Evolutionary conservation across 2,329 filamentous ascomycete species (phyloP), one percentile per base, ranked within the genome.

Genomic region (Exophiala aquamarina): DNA sequence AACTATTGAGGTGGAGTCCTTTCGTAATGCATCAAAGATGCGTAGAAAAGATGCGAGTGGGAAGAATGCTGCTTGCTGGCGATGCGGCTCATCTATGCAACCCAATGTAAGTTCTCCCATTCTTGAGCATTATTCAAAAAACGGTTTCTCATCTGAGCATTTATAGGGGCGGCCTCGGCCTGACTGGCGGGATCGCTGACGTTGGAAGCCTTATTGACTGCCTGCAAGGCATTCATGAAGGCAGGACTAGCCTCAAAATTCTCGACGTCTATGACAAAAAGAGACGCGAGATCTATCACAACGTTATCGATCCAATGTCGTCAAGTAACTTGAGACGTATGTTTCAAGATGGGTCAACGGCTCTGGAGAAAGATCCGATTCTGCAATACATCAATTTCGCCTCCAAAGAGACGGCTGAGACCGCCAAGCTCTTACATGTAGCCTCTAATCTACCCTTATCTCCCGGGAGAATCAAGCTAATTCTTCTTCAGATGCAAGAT

Each of bases 11-110:
- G 60, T 73, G 80, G 57, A 77, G 74, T 29, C 81, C 80, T 0
- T 84, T 83, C 63, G 75, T 71, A 50, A 74, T 83, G 63, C 79
- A 84, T 56, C 79, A 84, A 59, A 71, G 80, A 6, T 80, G 79
- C 53, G 79, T 78, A 3, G 69, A 73, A 2, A 70, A 66, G 5
- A 80, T 83, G 61, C 72, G 78, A 10, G 73, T 77, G 0, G 81
- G 80, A 0, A 72, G 76, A 7, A 66, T 83, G 28, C 44, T 83
- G 2, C 67, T 84, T 0, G 79, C 75, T 1, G 80, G 79, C 0
- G 81, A 84, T 64, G 80, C 81, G 2, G 81, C 80, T 2, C 81
- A 84, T 59, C 34, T 51, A 4, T 34, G 28, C 28, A 51, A 51
- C 14, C 44, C 44, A 33, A 47, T 45, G 48, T 41, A 39, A 37